Conservation (phyloP, 345 rosid genomes). For the Erodium maritimum region DNA sequence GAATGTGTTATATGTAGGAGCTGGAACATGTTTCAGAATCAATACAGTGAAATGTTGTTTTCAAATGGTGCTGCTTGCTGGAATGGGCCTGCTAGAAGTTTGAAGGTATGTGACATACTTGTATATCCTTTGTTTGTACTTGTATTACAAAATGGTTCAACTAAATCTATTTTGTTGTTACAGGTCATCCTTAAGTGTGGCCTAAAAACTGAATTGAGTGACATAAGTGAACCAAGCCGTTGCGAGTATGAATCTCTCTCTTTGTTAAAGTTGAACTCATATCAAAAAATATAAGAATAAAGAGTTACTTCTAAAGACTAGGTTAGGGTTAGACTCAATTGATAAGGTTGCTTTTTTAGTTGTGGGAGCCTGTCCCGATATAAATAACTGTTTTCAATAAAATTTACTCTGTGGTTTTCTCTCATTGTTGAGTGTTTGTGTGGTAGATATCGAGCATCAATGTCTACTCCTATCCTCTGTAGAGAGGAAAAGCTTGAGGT, state of each 20-base stretch:
- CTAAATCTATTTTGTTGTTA: not conserved
- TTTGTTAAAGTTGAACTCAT: too few relatives aligned
- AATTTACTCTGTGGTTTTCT: not conserved
- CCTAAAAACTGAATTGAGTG: constrained; percentile 59
- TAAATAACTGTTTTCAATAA: too few relatives aligned
- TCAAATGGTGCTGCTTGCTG: constrained; percentile 79
- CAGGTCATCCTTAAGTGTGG: constrained; percentile 92
- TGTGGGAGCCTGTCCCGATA: too few relatives aligned
- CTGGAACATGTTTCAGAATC: constrained; percentile 79
- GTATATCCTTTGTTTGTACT: too few relatives aligned
- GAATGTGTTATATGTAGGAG: constrained; percentile 29
- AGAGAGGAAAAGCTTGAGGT: constrained; percentile 67
- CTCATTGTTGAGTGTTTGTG: constrained; percentile 4
- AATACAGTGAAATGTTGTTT: constrained; percentile 53
- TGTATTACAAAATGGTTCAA: too few relatives aligned
- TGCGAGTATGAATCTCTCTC: constrained; percentile 60
- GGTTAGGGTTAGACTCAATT: too few relatives aligned
- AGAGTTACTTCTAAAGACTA: too few relatives aligned
- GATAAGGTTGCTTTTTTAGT: too few relatives aligned
- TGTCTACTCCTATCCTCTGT: constrained; percentile 72
- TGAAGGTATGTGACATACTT: constrained; percentile 36
- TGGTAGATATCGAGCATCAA: constrained; percentile 56
- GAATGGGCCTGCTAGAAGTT: constrained; percentile 94
- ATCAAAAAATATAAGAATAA: too few relatives aligned
- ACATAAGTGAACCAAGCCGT: constrained; percentile 93